Evolutionary conservation across 164 flowering plant genomes (phyloP).

Genomic region (Vitis cinerea): DNA sequence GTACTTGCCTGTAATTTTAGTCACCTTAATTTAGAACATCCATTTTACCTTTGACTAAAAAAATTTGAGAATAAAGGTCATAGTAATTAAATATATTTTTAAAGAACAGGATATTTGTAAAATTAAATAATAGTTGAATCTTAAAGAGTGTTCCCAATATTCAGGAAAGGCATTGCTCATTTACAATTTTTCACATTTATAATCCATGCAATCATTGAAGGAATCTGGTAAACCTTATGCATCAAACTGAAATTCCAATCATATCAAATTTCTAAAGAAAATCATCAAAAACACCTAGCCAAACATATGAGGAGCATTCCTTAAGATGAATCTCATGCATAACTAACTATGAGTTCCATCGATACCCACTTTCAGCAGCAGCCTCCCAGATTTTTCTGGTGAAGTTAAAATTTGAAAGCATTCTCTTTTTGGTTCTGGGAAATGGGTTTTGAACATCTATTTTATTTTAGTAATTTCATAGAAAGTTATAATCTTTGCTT

Average conservation of each 20-base stretch:
- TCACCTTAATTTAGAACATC: background rate
- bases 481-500: too few relatives aligned
- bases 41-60: background rate
- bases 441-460: too few relatives aligned
- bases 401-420: too few relatives aligned
- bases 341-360: too few relatives aligned
- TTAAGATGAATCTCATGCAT: too few relatives aligned
- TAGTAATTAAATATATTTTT: background rate
- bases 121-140: background rate
- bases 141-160: background rate
- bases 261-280: background rate
- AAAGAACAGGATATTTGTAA: background rate
- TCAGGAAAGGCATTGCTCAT: too few relatives aligned
- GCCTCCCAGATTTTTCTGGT: too few relatives aligned
- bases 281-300: background rate
- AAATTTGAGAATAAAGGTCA: background rate
- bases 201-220: background rate
- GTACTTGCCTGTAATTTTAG: background rate
- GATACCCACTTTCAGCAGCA: too few relatives aligned
- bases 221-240: background rate
- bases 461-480: too few relatives aligned
- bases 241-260: background rate
- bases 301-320: background rate
- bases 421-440: too few relatives aligned
- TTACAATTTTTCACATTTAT: background rate